Conservation (phyloP, 73 alveolate species). For the Loxodes magnus region DNA sequence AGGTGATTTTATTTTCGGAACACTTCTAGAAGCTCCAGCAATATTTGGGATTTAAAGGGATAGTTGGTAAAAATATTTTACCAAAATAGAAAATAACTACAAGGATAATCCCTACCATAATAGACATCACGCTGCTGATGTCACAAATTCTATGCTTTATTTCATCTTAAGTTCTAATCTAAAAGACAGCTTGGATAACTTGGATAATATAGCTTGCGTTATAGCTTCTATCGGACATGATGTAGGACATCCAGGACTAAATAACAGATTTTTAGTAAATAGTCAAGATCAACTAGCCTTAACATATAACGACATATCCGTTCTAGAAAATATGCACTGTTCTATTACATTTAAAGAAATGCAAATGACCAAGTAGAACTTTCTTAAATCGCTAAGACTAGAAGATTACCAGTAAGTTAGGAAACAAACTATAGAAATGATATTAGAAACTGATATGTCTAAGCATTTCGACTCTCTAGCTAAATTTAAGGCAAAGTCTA, state of each 20-base stretch:
- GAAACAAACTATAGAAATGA: conserved; percentile 35
- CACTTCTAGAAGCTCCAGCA: too few species aligned
- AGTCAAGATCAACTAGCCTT: conserved; percentile 41
- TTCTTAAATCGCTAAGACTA: conserved; percentile 23
- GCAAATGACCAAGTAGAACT: conserved; percentile 24
- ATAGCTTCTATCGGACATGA: conserved; percentile 54
- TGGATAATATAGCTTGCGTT: conserved; percentile 39
- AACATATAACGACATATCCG: conserved; percentile 42
- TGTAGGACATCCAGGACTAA: conserved; percentile 48
- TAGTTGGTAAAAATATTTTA: background rate
- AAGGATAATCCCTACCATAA: conserved; percentile 11
- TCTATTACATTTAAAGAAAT: conserved; percentile 36
- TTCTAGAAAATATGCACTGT: conserved; percentile 42
- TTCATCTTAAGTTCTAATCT: background rate
- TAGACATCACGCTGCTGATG: conserved; percentile 14
- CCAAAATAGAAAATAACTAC: background rate
- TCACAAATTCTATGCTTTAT: background rate
- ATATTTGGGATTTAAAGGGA: too few species aligned
- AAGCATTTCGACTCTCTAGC: conserved; percentile 28
- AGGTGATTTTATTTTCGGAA: too few species aligned
- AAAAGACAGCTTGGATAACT: background rate
- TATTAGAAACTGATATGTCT: conserved; percentile 51
- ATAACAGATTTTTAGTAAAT: conserved; percentile 43
- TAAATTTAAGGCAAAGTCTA: conserved; percentile 18
- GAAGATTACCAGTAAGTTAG: conserved; percentile 33